Base-by-base conservation (phyloP, 1,284 basidiomycete genomes). In the Irpex lacteus region DNA sequence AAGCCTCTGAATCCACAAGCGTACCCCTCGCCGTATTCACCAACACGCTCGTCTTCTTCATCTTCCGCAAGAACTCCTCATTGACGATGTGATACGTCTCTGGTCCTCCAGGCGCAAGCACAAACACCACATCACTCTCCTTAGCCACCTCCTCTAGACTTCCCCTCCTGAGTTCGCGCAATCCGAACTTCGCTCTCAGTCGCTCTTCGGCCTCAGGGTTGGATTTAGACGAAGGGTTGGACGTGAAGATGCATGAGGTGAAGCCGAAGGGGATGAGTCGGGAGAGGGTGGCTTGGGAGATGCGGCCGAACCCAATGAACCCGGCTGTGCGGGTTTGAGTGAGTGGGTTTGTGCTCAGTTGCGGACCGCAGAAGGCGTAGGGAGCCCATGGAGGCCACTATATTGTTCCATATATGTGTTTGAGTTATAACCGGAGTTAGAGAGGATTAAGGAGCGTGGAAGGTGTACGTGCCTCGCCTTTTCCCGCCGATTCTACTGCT, bases 221-320 rank as follows among this genome's bases (percentile, higher is more conserved):
- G 38, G 73, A 68, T 8, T 74, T 66, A 0, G 86, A 85, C 6
- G 79, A 71, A 0, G 87, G 85, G 67, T 82, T 86, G 4, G 82
- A 78, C 5, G 82, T 76, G 75, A 94, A 95, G 44, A 95, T 70
- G 66, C 86, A 89, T 68, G 85, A 80, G 0, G 85, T 88, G 68
- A 92, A 81, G 36, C 90, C 86, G 73, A 97, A 97, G 1, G 92
- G 85, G 11, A 92, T 77, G 26, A 97, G 84, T 11, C 95, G 88
- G 7, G 83, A 77, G 53, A 95, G 82, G 0, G 89, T 91, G 3
- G 89, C 89, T 70, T 95, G 92, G 0, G 94, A 87, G 69, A 97
- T 98, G 55, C 96, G 89, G 4, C 96, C 97, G 71, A 98, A 98
- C 6, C 97, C 96, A 37, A 98, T 80, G 78, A 98, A 97, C 0